Conservation (phyloP, 306 rosid genomes). For the Quercus berberidifolia region DNA sequence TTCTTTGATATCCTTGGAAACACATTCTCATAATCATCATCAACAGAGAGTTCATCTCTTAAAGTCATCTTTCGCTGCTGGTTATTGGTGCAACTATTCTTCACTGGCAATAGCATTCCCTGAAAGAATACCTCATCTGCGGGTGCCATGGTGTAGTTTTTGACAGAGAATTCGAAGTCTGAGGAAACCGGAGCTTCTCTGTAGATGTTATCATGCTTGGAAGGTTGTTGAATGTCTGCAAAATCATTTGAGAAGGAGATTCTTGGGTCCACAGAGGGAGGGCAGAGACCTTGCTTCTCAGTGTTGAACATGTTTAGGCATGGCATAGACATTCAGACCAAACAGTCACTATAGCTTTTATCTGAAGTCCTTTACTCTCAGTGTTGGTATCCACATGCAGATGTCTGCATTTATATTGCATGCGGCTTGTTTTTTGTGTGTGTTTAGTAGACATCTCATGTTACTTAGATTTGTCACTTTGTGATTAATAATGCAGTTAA, state of each 20-base stretch:
- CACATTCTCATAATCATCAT: constrained; percentile 35
- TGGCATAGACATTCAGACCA: constrained; percentile 34
- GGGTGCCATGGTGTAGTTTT: constrained; percentile 60
- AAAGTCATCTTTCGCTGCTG: constrained; percentile 51
- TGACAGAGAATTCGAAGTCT: constrained; percentile 85
- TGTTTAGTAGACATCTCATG: constrained; percentile 64
- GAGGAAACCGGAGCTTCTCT: constrained; percentile 95
- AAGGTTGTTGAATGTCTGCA: constrained; percentile 57
- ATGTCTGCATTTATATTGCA: constrained; percentile 49
- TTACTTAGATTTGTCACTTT: constrained; percentile 74
- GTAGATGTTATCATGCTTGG: constrained; percentile 59
- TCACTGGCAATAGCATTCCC: constrained; percentile 79
- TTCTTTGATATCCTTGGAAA: constrained; percentile 56
- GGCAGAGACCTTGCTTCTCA: constrained; percentile 29
- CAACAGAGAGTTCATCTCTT: constrained; percentile 65
- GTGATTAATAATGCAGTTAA: constrained; percentile 54
- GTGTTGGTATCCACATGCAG: constrained; percentile 63
- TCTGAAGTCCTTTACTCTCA: constrained; percentile 21
- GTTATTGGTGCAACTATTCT: constrained; percentile 35
- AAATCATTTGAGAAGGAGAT: constrained; percentile 95
- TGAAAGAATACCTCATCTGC: constrained; percentile 81
- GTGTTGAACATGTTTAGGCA: constrained; percentile 38
- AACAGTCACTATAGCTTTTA: constrained; percentile 13
- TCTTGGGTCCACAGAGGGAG: constrained; percentile 77
- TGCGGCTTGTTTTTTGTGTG: constrained; percentile 38